These are phyloP conservation scores for Coniochaeta hoffmannii DNA, from an alignment of 2,329 filamentous ascomycete genomes.

Conservation along the genomic window DNA sequence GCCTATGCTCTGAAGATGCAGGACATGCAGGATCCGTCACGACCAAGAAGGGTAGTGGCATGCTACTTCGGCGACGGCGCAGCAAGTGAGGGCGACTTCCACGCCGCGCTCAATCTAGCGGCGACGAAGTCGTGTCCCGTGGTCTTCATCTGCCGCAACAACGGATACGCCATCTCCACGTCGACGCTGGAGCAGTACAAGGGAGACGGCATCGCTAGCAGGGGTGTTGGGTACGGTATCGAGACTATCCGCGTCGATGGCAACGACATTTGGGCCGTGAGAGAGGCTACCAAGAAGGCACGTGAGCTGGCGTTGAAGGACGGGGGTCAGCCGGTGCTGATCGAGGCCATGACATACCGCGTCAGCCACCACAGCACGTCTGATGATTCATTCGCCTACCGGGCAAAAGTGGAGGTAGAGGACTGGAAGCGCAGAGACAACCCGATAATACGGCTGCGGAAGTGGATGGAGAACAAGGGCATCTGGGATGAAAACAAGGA, in stretches of 20 bases:
- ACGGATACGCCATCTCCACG: constrained; percentile 75
- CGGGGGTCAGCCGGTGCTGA: constrained; percentile 74
- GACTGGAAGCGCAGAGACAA: constrained; percentile 60
- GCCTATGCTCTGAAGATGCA: constrained; percentile 75
- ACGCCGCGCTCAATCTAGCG: constrained; percentile 74
- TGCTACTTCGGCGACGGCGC: constrained; percentile 81
- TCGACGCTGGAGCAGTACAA: constrained; percentile 76
- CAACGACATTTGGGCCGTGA: constrained; percentile 73
- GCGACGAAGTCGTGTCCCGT: constrained; percentile 69
- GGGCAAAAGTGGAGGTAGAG: constrained; percentile 84
- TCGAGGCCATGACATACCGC: constrained; percentile 98
- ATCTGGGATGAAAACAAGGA: constrained; percentile 84
- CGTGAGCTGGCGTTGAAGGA: constrained; percentile 70
- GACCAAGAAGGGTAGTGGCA: constrained; percentile 54
- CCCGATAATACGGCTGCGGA: constrained; percentile 27
- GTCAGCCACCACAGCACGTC: constrained; percentile 93
- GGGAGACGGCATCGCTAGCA: constrained; percentile 71
- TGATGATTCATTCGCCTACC: constrained; percentile 95
- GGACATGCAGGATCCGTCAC: constrained; percentile 54
- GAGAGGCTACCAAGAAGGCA: constrained; percentile 62
- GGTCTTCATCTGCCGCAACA: constrained; percentile 76
- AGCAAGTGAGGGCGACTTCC: constrained; percentile 76
- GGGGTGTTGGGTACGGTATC: constrained; percentile 76
- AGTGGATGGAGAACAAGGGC: constrained; percentile 75
- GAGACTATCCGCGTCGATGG: constrained; percentile 76